Base-by-base conservation (phyloP, 1,284 basidiomycete genomes). In the Ustilago xerochloae region DNA sequence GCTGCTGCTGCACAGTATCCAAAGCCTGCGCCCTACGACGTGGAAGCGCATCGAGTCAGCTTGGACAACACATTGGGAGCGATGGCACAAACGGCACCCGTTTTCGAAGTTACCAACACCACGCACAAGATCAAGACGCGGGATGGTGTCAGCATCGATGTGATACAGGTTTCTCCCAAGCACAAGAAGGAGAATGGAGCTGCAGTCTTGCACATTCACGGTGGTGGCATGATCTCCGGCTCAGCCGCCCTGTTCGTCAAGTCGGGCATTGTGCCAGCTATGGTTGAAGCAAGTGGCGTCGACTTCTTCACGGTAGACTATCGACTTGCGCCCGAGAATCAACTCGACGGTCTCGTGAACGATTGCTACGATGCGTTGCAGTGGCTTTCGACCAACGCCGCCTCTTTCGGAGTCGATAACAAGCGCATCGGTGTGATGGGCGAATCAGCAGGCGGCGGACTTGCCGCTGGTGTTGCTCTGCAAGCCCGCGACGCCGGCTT, bases 371-470 rank as follows among this genome's bases (percentile, higher is more conserved):
- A 69, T 43, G 66, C 66, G 6, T 29, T 69, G 15, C 16, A 59
- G 22, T 69, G 66, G 66, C 51, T 69, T 4, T 47, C 45, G 8
- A 36, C 39, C 18, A 52, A 63, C 22, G 66, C 66, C n/a, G 47
- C 60, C 1, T 46, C 46, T 9, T 43, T 69, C 12, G 61, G 56
- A 2, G 35, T 69, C 46, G 56, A 69, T 52, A 47, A 45, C 46
- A 59, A 38, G 18, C 45, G 61, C 2, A 59, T 69, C 29, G 66
- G 54, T 13, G 26, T 69, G 10, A 50, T 63, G 22, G 66, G 66
- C 30, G 66, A 69, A 15, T 63, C 66, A 6, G 66, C 66, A 22
- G 66, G 66, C 43, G 66, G 66, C 3, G 66, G 66, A 4, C 51
- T 69, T 33, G 66, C 56, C 8, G 66, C 66, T 6, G 66, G 66